Conservation (phyloP, 2,329 filamentous ascomycete species). For the Pyrenophora seminiperda region DNA sequence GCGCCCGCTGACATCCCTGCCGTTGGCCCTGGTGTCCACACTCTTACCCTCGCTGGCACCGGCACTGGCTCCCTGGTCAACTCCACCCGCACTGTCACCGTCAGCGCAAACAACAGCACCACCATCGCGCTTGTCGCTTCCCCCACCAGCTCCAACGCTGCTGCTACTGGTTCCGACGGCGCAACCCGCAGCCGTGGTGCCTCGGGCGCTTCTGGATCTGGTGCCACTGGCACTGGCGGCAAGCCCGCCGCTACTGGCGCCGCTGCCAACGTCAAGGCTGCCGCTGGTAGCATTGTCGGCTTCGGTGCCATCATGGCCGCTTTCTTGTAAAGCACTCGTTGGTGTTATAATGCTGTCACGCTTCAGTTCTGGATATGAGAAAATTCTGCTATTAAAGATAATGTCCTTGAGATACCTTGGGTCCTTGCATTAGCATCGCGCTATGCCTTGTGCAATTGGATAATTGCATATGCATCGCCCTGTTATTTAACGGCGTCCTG, state of each 20-base stretch:
- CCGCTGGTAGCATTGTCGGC: conserved; percentile 40
- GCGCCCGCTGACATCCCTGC: conserved; percentile 43
- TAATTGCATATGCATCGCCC: neutral
- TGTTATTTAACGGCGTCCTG: conserved; percentile 13
- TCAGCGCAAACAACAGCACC: conserved; percentile 45
- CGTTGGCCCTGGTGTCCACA: conserved; percentile 43
- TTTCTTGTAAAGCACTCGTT: conserved; percentile 40
- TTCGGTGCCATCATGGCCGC: conserved; percentile 45
- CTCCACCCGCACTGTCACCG: conserved; percentile 36
- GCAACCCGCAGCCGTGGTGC: conserved; percentile 14
- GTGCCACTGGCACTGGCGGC: conserved; percentile 17
- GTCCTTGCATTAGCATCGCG: conserved; percentile 28
- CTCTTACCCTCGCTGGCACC: conserved; percentile 34
- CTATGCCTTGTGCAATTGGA: conserved; percentile 19
- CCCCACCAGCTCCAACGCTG: conserved; percentile 15
- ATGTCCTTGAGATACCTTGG: conserved; percentile 43
- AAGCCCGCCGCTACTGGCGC: conserved; percentile 20
- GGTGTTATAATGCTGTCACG: neutral
- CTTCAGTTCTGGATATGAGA: conserved; percentile 1
- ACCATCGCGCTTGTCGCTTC: conserved; percentile 29
- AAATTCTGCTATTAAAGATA: conserved; percentile 12
- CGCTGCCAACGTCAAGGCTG: conserved; percentile 38
- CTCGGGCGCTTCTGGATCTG: conserved; percentile 20
- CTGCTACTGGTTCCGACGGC: conserved; percentile 14
- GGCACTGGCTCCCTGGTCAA: conserved; percentile 35